These are phyloP conservation scores for Musa troglodytarum DNA, from an alignment of 176 grass and related monocot genomes.

Conservation along the genomic window DNA sequence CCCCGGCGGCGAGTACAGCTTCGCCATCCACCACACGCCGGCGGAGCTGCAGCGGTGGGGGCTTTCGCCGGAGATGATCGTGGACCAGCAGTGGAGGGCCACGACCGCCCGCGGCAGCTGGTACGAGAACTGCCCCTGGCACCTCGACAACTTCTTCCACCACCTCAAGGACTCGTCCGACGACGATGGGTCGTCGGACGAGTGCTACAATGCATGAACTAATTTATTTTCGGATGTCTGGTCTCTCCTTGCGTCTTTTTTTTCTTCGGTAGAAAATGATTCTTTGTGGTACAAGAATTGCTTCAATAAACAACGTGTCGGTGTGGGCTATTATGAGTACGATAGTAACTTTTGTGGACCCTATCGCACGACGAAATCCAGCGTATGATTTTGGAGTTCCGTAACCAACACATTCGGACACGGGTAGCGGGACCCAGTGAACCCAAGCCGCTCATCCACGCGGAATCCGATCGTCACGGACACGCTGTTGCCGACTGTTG, in stretches of 20 bases:
- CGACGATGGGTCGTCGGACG: background rate
- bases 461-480: background rate
- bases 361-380: no score
- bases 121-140: constrained; percentile 54
- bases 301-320: no score
- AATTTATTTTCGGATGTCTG: no score
- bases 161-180: constrained; percentile 26
- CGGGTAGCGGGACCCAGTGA: background rate
- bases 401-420: background rate
- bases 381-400: background rate
- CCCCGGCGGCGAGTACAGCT: constrained; percentile 68
- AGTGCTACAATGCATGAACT: background rate
- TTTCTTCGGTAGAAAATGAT: no score
- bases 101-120: constrained; percentile 43
- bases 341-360: no score
- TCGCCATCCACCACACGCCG: constrained; percentile 78
- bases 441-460: background rate
- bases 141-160: constrained; percentile 59
- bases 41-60: constrained; percentile 82
- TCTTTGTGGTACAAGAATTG: no score
- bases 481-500: background rate
- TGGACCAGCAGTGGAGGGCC: constrained; percentile 84
- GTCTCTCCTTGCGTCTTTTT: no score
- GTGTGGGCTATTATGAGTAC: no score
- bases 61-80: constrained; percentile 78